Conservation (phyloP, 495 filamentous ascomycete species). For the Geoglossum glabrum region DNA sequence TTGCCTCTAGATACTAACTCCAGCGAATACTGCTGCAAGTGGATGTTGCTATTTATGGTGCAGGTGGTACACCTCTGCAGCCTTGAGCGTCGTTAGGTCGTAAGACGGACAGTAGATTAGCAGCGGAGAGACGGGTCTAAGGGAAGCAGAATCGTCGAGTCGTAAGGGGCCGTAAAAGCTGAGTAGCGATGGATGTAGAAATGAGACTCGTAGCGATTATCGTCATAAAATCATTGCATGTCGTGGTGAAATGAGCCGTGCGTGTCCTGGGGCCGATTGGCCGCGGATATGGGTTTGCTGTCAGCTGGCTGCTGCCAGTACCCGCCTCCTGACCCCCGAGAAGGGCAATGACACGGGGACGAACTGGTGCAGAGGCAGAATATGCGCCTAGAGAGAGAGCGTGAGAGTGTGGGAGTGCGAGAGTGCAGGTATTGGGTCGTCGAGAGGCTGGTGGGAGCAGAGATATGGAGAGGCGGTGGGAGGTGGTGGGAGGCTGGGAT, state of each 20-base stretch:
- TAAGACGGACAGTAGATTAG: neutral
- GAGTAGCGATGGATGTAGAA: neutral
- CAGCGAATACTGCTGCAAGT: neutral
- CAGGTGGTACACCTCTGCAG: neutral
- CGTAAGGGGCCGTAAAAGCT: neutral
- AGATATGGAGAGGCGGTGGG: neutral
- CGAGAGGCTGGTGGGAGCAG: neutral
- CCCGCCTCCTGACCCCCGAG: neutral
- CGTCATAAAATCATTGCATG: neutral
- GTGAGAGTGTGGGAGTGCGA: no score
- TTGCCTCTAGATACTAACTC: neutral
- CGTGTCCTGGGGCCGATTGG: neutral
- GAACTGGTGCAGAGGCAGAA: neutral
- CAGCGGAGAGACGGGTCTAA: neutral
- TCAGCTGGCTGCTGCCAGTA: neutral
- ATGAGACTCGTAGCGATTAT: neutral
- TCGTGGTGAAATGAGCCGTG: neutral
- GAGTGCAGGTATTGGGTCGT: neutral
- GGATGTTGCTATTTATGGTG: no score
- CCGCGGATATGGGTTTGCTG: neutral
- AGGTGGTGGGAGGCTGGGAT: neutral
- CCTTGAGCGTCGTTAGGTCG: neutral
- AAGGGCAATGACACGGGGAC: neutral
- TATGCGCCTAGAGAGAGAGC: neutral
- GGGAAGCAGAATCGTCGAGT: neutral